Conservation (phyloP, 768 basidiomycete genomes). For the Collybia mongolica region DNA sequence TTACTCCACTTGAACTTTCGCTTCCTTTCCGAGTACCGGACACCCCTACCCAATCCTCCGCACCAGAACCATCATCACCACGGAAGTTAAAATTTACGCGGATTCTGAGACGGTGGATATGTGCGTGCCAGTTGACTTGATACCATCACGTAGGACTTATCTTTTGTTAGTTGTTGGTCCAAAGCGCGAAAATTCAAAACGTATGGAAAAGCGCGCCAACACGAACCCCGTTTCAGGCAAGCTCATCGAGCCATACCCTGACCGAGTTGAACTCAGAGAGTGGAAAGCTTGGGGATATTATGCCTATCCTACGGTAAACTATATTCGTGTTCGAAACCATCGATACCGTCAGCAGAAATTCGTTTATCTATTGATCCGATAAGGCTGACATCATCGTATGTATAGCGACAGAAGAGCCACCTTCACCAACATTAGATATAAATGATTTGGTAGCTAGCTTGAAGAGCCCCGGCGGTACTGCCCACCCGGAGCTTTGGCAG, state of each 20-base stretch:
- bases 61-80: no score
- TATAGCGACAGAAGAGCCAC: conserved; percentile 7
- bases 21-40: no score
- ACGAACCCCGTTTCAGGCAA: neutral
- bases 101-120: neutral
- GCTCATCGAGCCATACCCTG: neutral
- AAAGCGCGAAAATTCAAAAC: neutral
- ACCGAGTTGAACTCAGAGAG: conserved; percentile 19
- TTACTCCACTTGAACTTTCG: neutral
- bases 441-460: conserved; percentile 30
- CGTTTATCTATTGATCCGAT: conserved; percentile 3
- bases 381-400: neutral
- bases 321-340: conserved; percentile 38
- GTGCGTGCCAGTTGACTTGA: neutral
- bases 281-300: conserved; percentile 59
- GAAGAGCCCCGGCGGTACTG: conserved; percentile 24
- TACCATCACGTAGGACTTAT: neutral
- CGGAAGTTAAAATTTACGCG: neutral
- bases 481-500: conserved; percentile 48
- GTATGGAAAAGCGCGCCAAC: neutral
- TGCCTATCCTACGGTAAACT: conserved; percentile 44
- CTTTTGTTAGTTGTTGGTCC: neutral
- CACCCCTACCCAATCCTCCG: no score
- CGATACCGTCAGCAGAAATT: conserved; percentile 21
- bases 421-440: conserved; percentile 4